Base-by-base conservation (phyloP, 2,329 filamentous ascomycete species). In the Pyricularia pennisetigena region DNA sequence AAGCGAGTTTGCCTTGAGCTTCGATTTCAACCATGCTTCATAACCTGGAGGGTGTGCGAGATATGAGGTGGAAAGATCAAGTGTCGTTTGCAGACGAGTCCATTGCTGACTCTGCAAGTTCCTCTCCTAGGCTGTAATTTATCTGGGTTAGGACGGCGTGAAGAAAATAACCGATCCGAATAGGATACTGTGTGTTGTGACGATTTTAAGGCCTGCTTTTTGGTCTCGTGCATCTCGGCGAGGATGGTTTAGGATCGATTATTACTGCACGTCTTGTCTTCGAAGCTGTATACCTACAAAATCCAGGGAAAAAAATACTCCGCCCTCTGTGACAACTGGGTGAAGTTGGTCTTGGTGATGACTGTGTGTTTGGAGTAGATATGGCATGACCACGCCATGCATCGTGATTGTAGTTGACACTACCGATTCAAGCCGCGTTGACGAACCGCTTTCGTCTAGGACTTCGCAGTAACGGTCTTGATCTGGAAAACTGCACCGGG, bases 401-500 rank as follows among this genome's bases (percentile, higher is more conserved):
- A 16, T 49, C 20, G 41, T 26, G 49, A 20, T 54, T n/a, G 6
- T 20, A 4, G 20, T 54, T 54, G 41, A 6, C 20, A 6, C 41
- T 54, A n/a, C 20, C 20, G 20, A n/a, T 54, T n/a, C 12, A 6
- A 54, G 41, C 16, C 5, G 41, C 20, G 3, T n/a, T 35, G 20
- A 41, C 29, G 26, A 16, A 16, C 6, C 59, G 59, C 59, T 41
- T 41, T 12, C 12, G 64, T 41, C 64, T 82, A 90, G 75, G 86
- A 79, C 79, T 93, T 93, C 35, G 85, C 79, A 29, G 88, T 85
- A 67, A 90, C 82, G 57, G 92, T 95, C 81, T 96, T 96, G 77
- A 99, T 97, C 80, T 99, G 95, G 78, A 99, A 99, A 0, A 94
- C 92, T 49, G 94, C 95, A 6, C 86, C 86, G 0, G 95, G 95